Percentiles rank a stretch among this genome's conserved stretches.
Evolutionary conservation across 2,329 filamentous ascomycete genomes (phyloP).

Genomic region (Beauveria rudraprayagi): DNA sequence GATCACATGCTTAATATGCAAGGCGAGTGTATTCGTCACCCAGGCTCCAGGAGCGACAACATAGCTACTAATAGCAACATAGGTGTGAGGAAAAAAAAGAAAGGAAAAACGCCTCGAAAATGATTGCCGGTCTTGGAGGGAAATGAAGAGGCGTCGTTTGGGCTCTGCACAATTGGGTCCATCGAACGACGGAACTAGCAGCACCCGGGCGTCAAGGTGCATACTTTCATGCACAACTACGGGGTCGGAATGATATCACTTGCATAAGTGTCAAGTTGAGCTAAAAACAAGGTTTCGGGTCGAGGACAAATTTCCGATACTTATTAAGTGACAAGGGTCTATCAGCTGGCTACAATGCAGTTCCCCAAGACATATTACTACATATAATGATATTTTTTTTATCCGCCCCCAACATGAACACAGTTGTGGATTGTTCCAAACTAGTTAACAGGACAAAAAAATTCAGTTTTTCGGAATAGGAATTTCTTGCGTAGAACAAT

Average conservation of each 20-base stretch:
- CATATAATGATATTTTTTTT: too few relatives aligned
- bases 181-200: background rate
- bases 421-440: too few relatives aligned
- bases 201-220: background rate
- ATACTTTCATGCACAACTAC: background rate
- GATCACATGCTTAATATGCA: too few relatives aligned
- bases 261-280: background rate
- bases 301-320: background rate
- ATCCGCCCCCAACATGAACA: too few relatives aligned
- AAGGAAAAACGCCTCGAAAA: too few relatives aligned
- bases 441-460: background rate
- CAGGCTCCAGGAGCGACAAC: too few relatives aligned
- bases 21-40: too few relatives aligned
- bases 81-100: too few relatives aligned
- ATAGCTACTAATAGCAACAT: too few relatives aligned
- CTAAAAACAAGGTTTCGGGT: background rate
- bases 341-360: too few relatives aligned
- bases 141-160: background rate
- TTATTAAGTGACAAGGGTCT: background rate
- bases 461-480: constrained; percentile 10
- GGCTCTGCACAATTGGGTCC: background rate
- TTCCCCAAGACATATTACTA: too few relatives aligned
- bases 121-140: background rate
- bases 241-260: background rate
- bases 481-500: constrained; percentile 22